Conservation (phyloP, 352 stramenopile species). For the Globisporangium echinulatum region DNA sequence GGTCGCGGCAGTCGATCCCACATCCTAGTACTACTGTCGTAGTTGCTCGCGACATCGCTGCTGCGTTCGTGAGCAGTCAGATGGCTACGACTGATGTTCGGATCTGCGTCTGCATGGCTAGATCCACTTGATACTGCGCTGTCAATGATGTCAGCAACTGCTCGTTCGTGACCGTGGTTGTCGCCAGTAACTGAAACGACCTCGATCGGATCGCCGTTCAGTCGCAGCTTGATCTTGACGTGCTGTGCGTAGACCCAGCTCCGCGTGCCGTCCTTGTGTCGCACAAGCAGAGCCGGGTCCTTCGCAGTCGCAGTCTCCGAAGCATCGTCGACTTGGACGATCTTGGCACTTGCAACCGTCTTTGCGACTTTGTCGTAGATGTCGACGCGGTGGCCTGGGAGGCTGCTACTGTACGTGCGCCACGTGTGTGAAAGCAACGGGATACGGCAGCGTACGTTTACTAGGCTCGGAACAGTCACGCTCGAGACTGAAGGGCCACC, state of each 20-base stretch:
- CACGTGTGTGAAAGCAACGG: conserved; percentile 19
- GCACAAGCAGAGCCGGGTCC: conserved; percentile 15
- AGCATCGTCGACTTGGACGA: conserved; percentile 10
- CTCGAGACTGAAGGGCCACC: too few species aligned
- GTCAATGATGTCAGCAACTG: too few species aligned
- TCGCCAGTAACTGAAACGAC: too few species aligned
- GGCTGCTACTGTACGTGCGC: conserved; percentile 12
- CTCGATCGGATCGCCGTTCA: conserved; percentile 13
- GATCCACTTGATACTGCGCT: too few species aligned
- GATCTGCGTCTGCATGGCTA: too few species aligned
- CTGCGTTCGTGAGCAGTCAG: too few species aligned
- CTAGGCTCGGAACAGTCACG: conserved; percentile 9
- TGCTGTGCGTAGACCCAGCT: conserved; percentile 19
- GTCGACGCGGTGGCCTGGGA: conserved; percentile 22
- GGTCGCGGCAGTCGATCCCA: background rate
- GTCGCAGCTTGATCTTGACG: conserved; percentile 22
- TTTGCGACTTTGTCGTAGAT: conserved; percentile 19
- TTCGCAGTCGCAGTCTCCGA: background rate
- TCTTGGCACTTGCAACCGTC: conserved; percentile 18
- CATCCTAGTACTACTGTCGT: background rate
- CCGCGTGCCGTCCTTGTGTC: conserved; percentile 23
- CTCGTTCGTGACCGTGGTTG: too few species aligned
- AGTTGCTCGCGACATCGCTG: background rate
- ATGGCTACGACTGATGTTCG: too few species aligned
- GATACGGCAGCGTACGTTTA: conserved; percentile 19